Base-by-base conservation (phyloP, 2,329 filamentous ascomycete species). In the Fusarium sp. region DNA sequence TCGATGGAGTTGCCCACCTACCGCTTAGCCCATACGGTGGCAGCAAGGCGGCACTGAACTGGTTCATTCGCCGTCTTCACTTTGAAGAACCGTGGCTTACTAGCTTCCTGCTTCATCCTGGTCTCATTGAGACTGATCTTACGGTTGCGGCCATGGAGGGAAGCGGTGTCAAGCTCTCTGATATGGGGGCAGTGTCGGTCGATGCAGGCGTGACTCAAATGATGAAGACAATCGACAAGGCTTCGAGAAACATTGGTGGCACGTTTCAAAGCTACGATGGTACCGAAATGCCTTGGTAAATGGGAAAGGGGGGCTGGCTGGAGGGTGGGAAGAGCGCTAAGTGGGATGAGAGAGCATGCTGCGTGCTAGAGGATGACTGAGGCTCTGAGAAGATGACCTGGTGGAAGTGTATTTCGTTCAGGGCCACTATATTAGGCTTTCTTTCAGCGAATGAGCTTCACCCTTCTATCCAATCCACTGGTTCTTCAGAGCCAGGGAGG, bases 41-140 rank as follows among this genome's bases (percentile, higher is more conserved):
- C 69, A 63, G 71, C 66, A 65, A 75, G 76, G 50, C 72, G 50
- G 56, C 65, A 20, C 50, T 78, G 42, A 66, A 76, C 65, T 69
- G 67, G 70, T 45, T 75, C 36, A 38, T 66, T 40, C 64, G 57
- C 45, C 57, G 40, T 2, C 73, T 77, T 14, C 70, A 73, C 65
- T 68, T 75, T 22, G 78, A 79, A 36, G 75, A 80, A 70, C 63
- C 70, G 0, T 80, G 78, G 78, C 56, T 79, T 29, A 78, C 69
- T 11, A 65, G 40, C 38, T 63, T 69, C 8, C 60, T 63, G 11
- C 29, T 74, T 20, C 69, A 71, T 25, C 71, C 69, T 2, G 71
- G 71, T 14, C 18, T 74, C 35, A 69, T 74, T 5, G 47, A 52
- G 47, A 47, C 42, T 11, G 42, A 47, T 25, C 42, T 47, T 16